A percentile compares a stretch with the other conserved stretches of the same genome.
Evolutionary conservation across 495 filamentous ascomycete genomes (phyloP).

Genomic region (Tuber calosporum): DNA sequence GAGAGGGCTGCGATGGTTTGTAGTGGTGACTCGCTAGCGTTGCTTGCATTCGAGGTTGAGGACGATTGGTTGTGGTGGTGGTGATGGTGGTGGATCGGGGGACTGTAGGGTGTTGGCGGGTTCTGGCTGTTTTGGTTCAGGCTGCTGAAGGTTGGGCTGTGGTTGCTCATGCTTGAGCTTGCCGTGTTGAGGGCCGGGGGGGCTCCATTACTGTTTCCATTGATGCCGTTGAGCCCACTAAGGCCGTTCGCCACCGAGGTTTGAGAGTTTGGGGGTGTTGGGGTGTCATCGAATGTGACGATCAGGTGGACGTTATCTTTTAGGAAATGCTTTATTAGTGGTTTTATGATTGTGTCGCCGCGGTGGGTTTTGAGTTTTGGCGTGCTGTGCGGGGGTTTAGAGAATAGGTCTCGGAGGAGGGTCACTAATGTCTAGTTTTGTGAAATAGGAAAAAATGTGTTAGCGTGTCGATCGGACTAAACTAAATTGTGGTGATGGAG

Average conservation of each 20-base stretch:
- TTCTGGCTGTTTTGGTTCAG: slow-evolving; percentile 19
- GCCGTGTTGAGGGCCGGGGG: slow-evolving; percentile 1
- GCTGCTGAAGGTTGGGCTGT: slow-evolving; percentile 15
- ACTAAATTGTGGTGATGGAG: background rate
- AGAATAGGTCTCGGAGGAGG: slow-evolving; percentile 35
- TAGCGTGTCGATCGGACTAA: background rate
- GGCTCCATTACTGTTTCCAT: background rate
- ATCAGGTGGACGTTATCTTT: slow-evolving; percentile 37
- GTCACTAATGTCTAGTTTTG: slow-evolving; percentile 31
- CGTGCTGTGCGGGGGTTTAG: slow-evolving; percentile 24
- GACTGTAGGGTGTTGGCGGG: slow-evolving; percentile 7
- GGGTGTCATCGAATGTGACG: slow-evolving; percentile 35
- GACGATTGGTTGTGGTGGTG: slow-evolving; percentile 21
- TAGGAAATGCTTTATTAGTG: slow-evolving; percentile 36
- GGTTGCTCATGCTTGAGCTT: background rate
- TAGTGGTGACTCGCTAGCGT: background rate
- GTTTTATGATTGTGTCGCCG: slow-evolving; percentile 38
- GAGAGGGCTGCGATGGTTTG: background rate
- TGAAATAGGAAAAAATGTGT: slow-evolving; percentile 1
- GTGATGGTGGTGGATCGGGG: slow-evolving; percentile 19
- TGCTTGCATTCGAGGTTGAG: slow-evolving; percentile 2
- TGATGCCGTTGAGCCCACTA: slow-evolving; percentile 2
- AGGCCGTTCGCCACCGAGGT: background rate
- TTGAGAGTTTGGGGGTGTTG: slow-evolving; percentile 12
- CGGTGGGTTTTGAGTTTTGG: slow-evolving; percentile 39